Percentiles rank a stretch among this genome's conserved stretches.
Conservation (phyloP, 1,284 basidiomycete species). For the Melampsora americana region DNA sequence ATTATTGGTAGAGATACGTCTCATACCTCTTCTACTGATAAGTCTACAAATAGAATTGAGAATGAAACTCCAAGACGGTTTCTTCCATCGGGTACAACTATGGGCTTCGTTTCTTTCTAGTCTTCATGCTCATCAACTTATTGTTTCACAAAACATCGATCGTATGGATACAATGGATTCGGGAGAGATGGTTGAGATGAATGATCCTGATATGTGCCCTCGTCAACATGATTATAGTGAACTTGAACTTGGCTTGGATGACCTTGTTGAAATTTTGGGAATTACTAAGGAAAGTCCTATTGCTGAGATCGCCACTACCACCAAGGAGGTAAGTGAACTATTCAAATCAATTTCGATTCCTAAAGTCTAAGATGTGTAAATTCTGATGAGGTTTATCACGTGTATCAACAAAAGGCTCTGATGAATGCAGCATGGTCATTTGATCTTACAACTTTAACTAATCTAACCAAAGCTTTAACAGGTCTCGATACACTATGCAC, state of each 20-base stretch:
- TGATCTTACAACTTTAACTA: constrained; percentile 22
- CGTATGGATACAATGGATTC: background rate
- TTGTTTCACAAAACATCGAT: background rate
- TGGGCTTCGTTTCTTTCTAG: constrained; percentile 19
- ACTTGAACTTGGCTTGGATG: constrained; percentile 24
- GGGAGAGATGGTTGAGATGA: background rate
- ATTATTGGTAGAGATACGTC: background rate
- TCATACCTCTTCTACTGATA: background rate
- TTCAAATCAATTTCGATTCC: background rate
- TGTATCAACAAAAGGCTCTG: constrained; percentile 1
- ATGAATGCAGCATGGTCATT: constrained; percentile 10
- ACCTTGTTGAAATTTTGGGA: constrained; percentile 16
- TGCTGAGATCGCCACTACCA: background rate
- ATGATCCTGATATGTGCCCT: background rate
- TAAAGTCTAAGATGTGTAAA: background rate
- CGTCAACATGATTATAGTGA: constrained; percentile 6
- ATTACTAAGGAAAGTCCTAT: constrained; percentile 6
- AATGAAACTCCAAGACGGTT: background rate
- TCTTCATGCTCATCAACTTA: constrained; percentile 16
- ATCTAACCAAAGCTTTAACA: constrained; percentile 20
- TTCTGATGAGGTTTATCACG: background rate
- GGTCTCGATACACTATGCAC: constrained; percentile 16
- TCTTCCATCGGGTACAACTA: constrained; percentile 4
- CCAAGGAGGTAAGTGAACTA: constrained; percentile 10
- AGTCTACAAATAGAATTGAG: background rate